phyloP scores from a whole-genome alignment of 1,284 basidiomycete species.

The Cryptococcus sp. region DNA sequence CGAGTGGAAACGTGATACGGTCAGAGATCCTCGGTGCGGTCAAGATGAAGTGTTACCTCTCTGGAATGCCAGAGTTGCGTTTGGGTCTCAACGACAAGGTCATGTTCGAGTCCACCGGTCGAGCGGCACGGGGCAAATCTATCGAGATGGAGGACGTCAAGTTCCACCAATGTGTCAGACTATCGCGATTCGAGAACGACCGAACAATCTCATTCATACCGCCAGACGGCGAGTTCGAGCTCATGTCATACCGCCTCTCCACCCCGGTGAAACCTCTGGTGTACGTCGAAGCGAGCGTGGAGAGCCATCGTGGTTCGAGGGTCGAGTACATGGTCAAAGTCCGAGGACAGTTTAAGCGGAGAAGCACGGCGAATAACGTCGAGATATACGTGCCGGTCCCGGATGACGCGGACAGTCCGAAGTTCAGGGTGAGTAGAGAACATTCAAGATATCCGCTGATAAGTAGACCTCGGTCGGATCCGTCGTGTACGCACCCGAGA shows the following conservation, averaged over 20 bases:
- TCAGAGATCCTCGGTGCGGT: constrained; percentile 96
- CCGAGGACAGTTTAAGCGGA: constrained; percentile 95
- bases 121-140: constrained; percentile 92
- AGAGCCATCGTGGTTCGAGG: constrained; percentile 87
- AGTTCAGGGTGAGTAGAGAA: constrained; percentile 73
- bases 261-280: constrained; percentile 97
- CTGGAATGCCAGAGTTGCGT: constrained; percentile 96
- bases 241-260: constrained; percentile 95
- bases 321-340: constrained; percentile 99
- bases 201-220: constrained; percentile 99
- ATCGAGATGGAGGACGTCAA: constrained; percentile 99
- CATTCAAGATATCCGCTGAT: background rate
- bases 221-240: constrained; percentile 97
- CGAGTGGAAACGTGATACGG: constrained; percentile 94
- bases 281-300: constrained; percentile 97
- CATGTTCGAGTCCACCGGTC: constrained; percentile 97
- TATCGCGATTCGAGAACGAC: constrained; percentile 99
- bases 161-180: constrained; percentile 99
- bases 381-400: constrained; percentile 98
- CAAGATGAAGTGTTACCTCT: constrained; percentile 99
- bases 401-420: constrained; percentile 96
- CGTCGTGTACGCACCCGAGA: constrained; percentile 93
- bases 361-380: constrained; percentile 96
- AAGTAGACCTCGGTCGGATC: constrained; percentile 80
- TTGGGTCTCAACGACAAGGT: constrained; percentile 98